A percentile compares a stretch with the other conserved stretches of the same genome.
phyloP scores from a whole-genome alignment of 352 stramenopile species.

The Phytophthora meadii region DNA sequence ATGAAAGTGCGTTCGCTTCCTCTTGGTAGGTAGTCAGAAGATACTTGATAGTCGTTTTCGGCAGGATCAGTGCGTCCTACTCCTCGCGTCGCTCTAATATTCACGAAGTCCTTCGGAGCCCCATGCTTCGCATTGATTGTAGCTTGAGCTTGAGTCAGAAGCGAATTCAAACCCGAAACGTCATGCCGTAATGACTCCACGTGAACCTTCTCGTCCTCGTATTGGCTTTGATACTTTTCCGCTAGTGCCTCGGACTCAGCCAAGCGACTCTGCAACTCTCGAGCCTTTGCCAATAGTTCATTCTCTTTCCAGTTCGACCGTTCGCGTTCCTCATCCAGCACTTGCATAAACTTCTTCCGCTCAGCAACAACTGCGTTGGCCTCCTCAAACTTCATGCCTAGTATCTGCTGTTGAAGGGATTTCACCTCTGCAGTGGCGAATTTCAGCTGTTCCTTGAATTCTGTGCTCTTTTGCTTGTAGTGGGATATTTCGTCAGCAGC shows the following conservation, averaged over 20 bases:
- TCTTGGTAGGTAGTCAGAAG: conserved; percentile 2
- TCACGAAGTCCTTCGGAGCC: conserved; percentile 9
- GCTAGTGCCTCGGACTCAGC: conserved; percentile 56
- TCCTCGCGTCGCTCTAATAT: conserved; percentile 14
- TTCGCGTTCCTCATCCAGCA: conserved; percentile 60
- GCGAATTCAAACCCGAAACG: conserved; percentile 61
- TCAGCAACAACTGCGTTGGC: conserved; percentile 60
- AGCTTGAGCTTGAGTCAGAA: conserved; percentile 68
- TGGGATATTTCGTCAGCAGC: conserved; percentile 28
- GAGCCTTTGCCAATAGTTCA: conserved; percentile 54
- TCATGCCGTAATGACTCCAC: conserved; percentile 75
- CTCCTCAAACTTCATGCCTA: conserved; percentile 64
- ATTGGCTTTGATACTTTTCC: conserved; percentile 74
- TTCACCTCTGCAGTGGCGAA: conserved; percentile 36
- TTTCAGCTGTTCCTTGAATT: conserved; percentile 42
- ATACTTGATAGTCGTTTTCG: neutral
- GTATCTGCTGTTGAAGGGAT: conserved; percentile 54
- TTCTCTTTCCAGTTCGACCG: conserved; percentile 65
- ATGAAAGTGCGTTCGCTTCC: conserved; percentile 51
- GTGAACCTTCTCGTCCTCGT: conserved; percentile 81
- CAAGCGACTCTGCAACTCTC: conserved; percentile 57
- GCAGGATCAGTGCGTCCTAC: neutral
- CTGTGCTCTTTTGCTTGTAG: conserved; percentile 18
- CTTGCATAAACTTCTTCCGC: conserved; percentile 55
- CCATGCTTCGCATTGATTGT: conserved; percentile 55